Base-by-base conservation (phyloP, 805 yeast genomes). In the Brettanomyces sp. region DNA sequence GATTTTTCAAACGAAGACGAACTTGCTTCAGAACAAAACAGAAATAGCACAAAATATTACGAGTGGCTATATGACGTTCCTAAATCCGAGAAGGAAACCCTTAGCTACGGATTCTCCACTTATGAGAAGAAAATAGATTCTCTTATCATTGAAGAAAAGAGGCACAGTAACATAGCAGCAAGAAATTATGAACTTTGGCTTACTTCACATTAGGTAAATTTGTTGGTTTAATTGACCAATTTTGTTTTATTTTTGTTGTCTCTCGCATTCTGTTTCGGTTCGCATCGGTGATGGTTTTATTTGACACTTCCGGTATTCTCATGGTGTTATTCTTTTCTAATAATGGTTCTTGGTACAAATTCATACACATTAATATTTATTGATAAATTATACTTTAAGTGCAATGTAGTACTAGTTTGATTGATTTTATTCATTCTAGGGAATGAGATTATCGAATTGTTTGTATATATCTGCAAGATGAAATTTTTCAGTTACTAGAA, bases 111-210 rank as follows among this genome's bases (percentile, higher is more conserved):
- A 14, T 11, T 22, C 7, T 11, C 25, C 7, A 11, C 14, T 22
- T 28, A 28, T 9, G 34, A 23, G 23, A 47, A 28, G 13, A 32
- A 40, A 14, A 39, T 39, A 25, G 22, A 42, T 4, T 41, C 50
- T 22, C 39, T 45, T 7, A 45, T 42, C 22, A 44, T 41, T 5
- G 37, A 43, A 3, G 44, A 44, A 3, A 41, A 7, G 32, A 38
- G 44, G 21, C 38, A 38, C 23, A 38, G 28, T 38, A 38, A 38
- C 25, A 25, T n/a, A 5, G 34, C 42, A 18, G 42, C 41, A 3
- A 28, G 42, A n/a, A 49, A 45, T 33, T 47, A 47, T 42, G 44
- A 44, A 14, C 43, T 46, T 13, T 47, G 48, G 48, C 24, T 44
- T 5, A 37, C 49, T 5, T 42, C 45, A 25, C 38, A 45, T 18